Conservation (phyloP, 352 stramenopile species). For the Paralagenidium karlingii region DNA sequence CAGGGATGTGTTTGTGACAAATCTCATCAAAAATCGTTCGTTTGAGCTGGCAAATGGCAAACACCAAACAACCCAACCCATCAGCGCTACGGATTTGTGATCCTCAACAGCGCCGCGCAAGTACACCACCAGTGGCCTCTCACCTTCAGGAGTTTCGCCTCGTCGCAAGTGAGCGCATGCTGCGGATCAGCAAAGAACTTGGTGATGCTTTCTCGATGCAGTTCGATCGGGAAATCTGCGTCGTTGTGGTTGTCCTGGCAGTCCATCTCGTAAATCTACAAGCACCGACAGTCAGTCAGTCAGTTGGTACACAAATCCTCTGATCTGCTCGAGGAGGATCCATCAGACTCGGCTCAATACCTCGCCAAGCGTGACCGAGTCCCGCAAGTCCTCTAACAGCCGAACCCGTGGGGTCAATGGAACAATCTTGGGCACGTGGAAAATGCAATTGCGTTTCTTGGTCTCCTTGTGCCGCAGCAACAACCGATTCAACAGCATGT, state of each 20-base stretch:
- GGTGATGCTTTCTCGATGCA: slow-evolving; percentile 64
- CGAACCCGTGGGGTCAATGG: slow-evolving; percentile 85
- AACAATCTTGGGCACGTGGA: slow-evolving; percentile 87
- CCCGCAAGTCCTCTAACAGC: slow-evolving; percentile 72
- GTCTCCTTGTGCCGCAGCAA: slow-evolving; percentile 81
- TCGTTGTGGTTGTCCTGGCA: slow-evolving; percentile 59
- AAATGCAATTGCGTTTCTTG: slow-evolving; percentile 77
- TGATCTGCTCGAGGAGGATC: background rate
- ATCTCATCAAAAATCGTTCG: too few relatives aligned
- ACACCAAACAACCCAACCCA: too few relatives aligned
- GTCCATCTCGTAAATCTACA: slow-evolving; percentile 64
- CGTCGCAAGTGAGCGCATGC: too few relatives aligned
- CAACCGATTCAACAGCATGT: slow-evolving; percentile 80
- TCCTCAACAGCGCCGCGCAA: too few relatives aligned
- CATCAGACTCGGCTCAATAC: slow-evolving; percentile 9
- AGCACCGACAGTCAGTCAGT: too few relatives aligned
- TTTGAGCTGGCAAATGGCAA: too few relatives aligned
- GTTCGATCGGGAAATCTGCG: slow-evolving; percentile 62
- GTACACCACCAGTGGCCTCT: too few relatives aligned
- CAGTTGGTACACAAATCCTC: background rate
- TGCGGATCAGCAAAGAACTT: too few relatives aligned
- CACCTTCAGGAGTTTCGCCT: too few relatives aligned
- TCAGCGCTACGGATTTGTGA: too few relatives aligned
- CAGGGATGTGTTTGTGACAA: slow-evolving; percentile 61
- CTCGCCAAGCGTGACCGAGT: slow-evolving; percentile 78